Evolutionary conservation across 2,329 filamentous ascomycete genomes (phyloP).

Genomic region (Colletotrichum eleusines): DNA sequence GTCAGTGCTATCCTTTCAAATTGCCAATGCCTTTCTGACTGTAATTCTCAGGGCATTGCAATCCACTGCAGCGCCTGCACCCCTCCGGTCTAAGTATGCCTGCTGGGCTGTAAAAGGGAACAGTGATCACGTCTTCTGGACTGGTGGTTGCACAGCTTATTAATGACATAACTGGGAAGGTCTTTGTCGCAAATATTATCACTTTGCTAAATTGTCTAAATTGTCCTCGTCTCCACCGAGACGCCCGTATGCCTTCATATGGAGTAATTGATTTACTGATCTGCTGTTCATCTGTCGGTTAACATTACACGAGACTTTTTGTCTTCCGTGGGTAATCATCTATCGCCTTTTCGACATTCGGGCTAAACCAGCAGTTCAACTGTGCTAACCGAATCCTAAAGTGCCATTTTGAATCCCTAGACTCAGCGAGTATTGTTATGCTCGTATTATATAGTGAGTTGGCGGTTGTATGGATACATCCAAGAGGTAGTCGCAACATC

Average conservation of each 20-base stretch:
- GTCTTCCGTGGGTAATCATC: neutral
- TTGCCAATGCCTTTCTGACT: neutral
- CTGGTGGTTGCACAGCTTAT: neutral
- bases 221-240: neutral
- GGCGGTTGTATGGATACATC: neutral
- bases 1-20: neutral
- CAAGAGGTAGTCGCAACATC: too few species aligned
- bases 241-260: neutral
- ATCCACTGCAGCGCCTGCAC: constrained; percentile 28
- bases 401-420: too few species aligned
- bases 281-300: neutral
- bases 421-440: neutral
- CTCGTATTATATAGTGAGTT: neutral
- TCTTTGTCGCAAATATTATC: neutral
- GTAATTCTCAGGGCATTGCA: constrained; percentile 15
- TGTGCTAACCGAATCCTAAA: neutral
- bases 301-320: neutral
- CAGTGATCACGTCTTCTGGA: neutral
- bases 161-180: neutral
- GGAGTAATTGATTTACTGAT: neutral
- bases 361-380: neutral
- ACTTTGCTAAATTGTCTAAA: neutral
- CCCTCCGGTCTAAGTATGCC: neutral
- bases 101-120: neutral
- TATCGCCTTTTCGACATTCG: neutral